Percentiles rank a stretch among this genome's conserved stretches.
phyloP scores from a whole-genome alignment of 148 eudicot species.

The Camellia sinensis region DNA sequence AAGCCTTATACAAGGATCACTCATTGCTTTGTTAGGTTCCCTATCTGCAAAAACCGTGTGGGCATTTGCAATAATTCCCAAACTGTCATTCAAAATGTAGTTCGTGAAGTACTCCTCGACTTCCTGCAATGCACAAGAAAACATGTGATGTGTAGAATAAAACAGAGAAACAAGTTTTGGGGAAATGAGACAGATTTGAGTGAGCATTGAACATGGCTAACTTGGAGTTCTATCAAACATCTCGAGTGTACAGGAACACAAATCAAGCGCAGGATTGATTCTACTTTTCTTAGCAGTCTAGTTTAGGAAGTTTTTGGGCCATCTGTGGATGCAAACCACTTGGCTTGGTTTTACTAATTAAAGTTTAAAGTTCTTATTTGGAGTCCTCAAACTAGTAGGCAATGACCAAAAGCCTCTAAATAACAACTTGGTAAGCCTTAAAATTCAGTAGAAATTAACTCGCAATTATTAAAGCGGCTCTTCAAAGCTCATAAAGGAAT shows the following conservation, averaged over 20 bases:
- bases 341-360: neutral
- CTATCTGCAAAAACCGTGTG: slow-evolving; percentile 56
- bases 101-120: slow-evolving; percentile 54
- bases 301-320: no score
- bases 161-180: neutral
- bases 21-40: slow-evolving; percentile 39
- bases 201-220: neutral
- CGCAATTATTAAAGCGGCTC: neutral
- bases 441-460: neutral
- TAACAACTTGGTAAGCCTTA: neutral
- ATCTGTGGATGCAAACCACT: neutral
- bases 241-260: neutral
- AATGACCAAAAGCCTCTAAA: neutral
- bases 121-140: slow-evolving; percentile 34
- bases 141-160: neutral
- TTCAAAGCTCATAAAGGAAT: neutral
- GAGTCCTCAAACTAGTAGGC: neutral
- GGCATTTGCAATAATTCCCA: slow-evolving; percentile 60
- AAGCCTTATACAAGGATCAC: slow-evolving; percentile 40
- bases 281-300: no score
- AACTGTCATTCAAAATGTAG: slow-evolving; percentile 56
- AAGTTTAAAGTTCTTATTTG: neutral
- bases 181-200: neutral
- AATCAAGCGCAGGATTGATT: no score
- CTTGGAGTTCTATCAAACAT: neutral